Conservation (phyloP, 2,329 filamentous ascomycete genomes). For the Coniochaeta sp. region DNA sequence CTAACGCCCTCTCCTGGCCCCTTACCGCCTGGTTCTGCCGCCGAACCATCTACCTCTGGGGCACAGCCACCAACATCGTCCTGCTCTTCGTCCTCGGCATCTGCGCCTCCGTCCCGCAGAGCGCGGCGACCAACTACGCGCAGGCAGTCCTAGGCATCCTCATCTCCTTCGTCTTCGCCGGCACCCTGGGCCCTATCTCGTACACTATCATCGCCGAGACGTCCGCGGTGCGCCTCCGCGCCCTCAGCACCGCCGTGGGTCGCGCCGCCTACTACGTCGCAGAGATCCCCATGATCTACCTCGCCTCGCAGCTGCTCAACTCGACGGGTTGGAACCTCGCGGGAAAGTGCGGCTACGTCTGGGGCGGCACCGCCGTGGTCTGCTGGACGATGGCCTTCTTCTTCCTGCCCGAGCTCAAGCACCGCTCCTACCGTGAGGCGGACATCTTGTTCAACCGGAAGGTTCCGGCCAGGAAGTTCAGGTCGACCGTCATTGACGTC, state of each 20-base stretch:
- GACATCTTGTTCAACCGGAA: conserved; percentile 37
- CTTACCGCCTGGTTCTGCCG: conserved; percentile 29
- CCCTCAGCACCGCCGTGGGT: conserved; percentile 37
- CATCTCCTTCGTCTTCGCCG: conserved; percentile 24
- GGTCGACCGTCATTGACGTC: conserved; percentile 32
- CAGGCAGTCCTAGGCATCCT: conserved; percentile 23
- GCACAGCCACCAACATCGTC: conserved; percentile 9
- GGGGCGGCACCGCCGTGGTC: conserved; percentile 30
- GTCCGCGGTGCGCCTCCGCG: conserved; percentile 36
- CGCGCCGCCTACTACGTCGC: conserved; percentile 34
- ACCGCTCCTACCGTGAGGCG: conserved; percentile 34
- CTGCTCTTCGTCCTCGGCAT: conserved; percentile 3
- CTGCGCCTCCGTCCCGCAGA: neutral
- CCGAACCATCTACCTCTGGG: conserved; percentile 30
- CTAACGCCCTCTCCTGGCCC: conserved; percentile 25
- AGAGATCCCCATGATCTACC: conserved; percentile 32
- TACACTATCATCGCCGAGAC: conserved; percentile 41
- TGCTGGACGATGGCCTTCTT: conserved; percentile 25
- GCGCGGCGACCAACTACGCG: neutral
- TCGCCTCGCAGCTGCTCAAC: conserved; percentile 29
- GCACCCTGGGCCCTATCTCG: conserved; percentile 33
- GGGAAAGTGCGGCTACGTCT: conserved; percentile 36
- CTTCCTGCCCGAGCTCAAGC: conserved; percentile 18
- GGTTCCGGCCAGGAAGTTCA: conserved; percentile 33
- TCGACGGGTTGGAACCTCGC: conserved; percentile 27